Percentiles rank a stretch among this genome's conserved stretches.
phyloP scores from a whole-genome alignment of 2,329 filamentous ascomycete species.

The Emergomyces orientalis region DNA sequence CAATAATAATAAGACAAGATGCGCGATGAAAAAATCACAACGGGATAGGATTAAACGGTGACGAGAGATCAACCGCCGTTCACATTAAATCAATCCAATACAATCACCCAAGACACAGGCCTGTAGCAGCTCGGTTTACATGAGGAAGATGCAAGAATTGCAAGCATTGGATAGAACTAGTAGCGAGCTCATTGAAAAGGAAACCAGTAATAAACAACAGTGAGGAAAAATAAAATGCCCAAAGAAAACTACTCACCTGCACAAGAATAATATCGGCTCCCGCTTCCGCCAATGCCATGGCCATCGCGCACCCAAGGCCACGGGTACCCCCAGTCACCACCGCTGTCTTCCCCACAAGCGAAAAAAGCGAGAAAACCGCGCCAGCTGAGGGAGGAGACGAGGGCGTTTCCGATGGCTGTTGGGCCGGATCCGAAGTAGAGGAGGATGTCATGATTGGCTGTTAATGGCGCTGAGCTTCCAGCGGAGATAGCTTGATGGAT shows the following conservation, averaged over 20 bases:
- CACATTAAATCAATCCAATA: neutral
- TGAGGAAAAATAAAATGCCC: too few species aligned
- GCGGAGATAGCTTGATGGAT: too few species aligned
- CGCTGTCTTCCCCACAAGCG: slow-evolving; percentile 35
- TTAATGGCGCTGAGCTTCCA: neutral
- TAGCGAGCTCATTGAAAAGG: too few species aligned
- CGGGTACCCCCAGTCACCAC: slow-evolving; percentile 41
- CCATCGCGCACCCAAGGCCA: slow-evolving; percentile 41
- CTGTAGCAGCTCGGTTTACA: too few species aligned
- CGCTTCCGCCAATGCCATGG: slow-evolving; percentile 39
- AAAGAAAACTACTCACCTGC: slow-evolving; percentile 23
- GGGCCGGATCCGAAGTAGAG: neutral
- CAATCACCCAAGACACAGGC: too few species aligned
- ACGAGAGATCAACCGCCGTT: neutral
- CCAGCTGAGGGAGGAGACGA: neutral
- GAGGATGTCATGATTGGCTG: neutral
- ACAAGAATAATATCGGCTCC: slow-evolving; percentile 39
- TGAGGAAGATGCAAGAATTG: too few species aligned
- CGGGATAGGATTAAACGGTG: too few species aligned
- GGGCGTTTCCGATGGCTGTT: neutral
- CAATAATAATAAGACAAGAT: neutral
- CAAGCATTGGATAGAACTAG: too few species aligned
- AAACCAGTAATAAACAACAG: too few species aligned
- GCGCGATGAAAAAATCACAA: neutral
- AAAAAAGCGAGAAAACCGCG: slow-evolving; percentile 26